Evolutionary conservation across 116 monocot genomes (phyloP), one percentile per base, ranked within the genome.

Genomic region (Cymodocea nodosa): DNA sequence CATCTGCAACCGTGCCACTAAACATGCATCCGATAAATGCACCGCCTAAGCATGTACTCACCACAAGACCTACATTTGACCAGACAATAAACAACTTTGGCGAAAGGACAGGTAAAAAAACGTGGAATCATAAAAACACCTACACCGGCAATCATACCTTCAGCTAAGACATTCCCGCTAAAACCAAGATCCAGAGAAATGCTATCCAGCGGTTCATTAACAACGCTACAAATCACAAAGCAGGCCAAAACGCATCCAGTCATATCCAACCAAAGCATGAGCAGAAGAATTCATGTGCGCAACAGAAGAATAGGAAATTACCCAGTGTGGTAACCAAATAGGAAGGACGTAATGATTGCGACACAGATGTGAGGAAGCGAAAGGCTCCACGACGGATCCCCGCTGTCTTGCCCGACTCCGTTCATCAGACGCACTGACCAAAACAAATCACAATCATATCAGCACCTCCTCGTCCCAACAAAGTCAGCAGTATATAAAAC

Each of bases 281-380:
- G 7, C 39, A 39, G 9, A 39, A 39, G 39, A 39, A 39, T 6
- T 39, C 9, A 4, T 39, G 7, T 9, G 9, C 39, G 7, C 39
- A 39, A 39, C 39, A 39, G 9, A 39, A 39, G 23, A 56, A 25
- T 18, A 53, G 23, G 17, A 5, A 75, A 75, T 15, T 67, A 98
- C 98, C 92, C 89, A 1, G 85, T 60, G 73, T 99, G 99, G 68
- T 99, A 92, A 3, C 99, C 99, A 49, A 89, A 99, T 56, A 99
- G 80, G 80, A 99, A 99, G 18, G 99, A 99, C 15, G 84, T 71
- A 50, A 99, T 81, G 37, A 84, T 89, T 0, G 99, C 92, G 14
- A 92, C 92, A 50, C 78, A 80, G 14, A 99, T 80, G 35, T 99
- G 92, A 6, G 86, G 99, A 73, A 99, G 49, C 59, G 92, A 89